Evolutionary conservation across 306 rosid species (phyloP).

Genomic region (Fragaria ananassa): DNA sequence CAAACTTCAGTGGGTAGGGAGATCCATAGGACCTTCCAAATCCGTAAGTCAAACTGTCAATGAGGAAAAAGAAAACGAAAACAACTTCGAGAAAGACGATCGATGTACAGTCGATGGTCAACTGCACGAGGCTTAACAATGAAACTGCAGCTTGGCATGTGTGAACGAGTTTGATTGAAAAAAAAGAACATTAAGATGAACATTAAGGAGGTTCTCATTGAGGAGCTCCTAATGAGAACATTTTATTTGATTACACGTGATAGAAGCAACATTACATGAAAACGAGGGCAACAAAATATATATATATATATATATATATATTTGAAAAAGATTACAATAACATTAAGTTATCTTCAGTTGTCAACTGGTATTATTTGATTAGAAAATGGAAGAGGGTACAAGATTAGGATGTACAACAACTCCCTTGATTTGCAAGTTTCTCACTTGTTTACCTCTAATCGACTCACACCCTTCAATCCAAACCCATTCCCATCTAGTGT

Average conservation of each 20-base stretch:
- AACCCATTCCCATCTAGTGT: slow-evolving; percentile 50
- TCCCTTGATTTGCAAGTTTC: slow-evolving; percentile 49
- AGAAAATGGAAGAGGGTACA: slow-evolving; percentile 30
- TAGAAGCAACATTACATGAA: no score
- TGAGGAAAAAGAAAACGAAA: not conserved
- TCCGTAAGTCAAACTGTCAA: not conserved
- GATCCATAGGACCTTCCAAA: not conserved
- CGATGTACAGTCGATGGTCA: not conserved
- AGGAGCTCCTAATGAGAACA: no score
- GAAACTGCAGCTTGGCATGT: no score
- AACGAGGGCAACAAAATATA: not conserved
- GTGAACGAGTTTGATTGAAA: no score
- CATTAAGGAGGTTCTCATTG: no score
- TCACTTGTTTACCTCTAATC: slow-evolving; percentile 41
- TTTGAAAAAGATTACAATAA: no score
- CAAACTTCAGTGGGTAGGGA: not conserved
- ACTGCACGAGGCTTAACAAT: not conserved
- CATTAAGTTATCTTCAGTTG: not conserved
- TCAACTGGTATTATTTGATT: not conserved
- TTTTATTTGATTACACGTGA: no score
- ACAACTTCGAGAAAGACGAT: not conserved
- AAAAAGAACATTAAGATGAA: no score
- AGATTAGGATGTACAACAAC: slow-evolving; percentile 61
- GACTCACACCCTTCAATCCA: slow-evolving; percentile 59
- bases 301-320: no score